These are phyloP conservation scores for Cryptococcus sp. DNA, from an alignment of 1,284 basidiomycete species.

Conservation along the genomic window DNA sequence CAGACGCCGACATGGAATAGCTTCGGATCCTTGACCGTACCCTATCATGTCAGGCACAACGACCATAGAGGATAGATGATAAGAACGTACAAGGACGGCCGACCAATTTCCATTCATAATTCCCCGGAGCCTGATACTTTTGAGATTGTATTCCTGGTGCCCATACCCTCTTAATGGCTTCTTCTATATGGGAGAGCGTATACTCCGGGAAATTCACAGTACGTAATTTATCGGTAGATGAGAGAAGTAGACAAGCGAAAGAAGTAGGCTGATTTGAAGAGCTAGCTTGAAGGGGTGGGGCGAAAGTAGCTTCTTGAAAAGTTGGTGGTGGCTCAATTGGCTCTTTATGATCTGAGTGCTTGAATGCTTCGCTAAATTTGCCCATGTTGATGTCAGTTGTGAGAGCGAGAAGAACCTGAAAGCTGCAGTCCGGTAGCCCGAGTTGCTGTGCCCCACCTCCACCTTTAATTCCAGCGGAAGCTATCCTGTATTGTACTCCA, in stretches of 20 bases:
- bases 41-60: conserved; percentile 15
- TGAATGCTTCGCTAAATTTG: background rate
- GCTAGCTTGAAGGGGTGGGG: background rate
- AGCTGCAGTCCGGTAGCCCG: no score
- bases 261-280: conserved; percentile 2
- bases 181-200: conserved; percentile 12
- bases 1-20: conserved; percentile 31
- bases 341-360: background rate
- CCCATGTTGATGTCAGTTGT: background rate
- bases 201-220: conserved; percentile 19
- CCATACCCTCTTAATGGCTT: conserved; percentile 30
- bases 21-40: conserved; percentile 31
- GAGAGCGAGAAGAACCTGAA: background rate
- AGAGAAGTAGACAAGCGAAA: conserved; percentile 28
- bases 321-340: background rate
- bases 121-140: conserved; percentile 6
- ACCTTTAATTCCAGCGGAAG: no score
- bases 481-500: background rate
- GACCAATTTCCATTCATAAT: conserved; percentile 34
- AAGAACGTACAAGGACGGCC: conserved; percentile 33
- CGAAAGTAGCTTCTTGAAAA: background rate
- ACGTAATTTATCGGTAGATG: conserved; percentile 20
- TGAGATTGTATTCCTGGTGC: conserved; percentile 25
- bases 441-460: no score
- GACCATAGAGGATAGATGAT: no score